These are phyloP conservation scores for Pythium biforme DNA, from an alignment of 352 stramenopile genomes.

Conservation along the genomic window DNA sequence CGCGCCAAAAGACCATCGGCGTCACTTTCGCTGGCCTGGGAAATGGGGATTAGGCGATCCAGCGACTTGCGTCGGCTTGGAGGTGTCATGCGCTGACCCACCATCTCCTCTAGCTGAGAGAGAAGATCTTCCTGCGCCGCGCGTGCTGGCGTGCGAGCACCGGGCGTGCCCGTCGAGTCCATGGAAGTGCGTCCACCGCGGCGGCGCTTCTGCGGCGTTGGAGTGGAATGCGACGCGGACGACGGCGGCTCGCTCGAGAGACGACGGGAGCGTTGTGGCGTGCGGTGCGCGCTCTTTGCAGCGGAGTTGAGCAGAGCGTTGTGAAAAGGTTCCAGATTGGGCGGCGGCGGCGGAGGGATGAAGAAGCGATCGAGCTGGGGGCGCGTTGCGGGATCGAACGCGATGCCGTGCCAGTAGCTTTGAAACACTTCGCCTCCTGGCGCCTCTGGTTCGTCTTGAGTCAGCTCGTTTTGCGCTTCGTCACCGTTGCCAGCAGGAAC, in stretches of 20 bases:
- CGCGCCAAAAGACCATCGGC: conserved; percentile 11
- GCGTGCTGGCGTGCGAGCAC: conserved; percentile 2
- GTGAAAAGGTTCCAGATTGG: not conserved
- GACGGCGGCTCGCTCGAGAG: not conserved
- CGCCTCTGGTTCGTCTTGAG: not conserved
- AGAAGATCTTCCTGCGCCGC: conserved; percentile 12
- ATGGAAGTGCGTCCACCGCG: conserved; percentile 1
- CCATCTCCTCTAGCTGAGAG: conserved; percentile 21
- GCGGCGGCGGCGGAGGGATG: conserved; percentile 1
- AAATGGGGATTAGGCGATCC: conserved; percentile 15
- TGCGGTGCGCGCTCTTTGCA: not conserved
- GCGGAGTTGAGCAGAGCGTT: not conserved
- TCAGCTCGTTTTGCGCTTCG: not conserved
- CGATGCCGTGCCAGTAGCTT: conserved; percentile 15
- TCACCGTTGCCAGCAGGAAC: not conserved
- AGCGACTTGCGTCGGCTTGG: conserved; percentile 21
- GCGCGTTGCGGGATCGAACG: not conserved
- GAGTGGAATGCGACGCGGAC: not conserved
- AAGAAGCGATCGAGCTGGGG: conserved; percentile 20
- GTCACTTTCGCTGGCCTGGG: conserved; percentile 11
- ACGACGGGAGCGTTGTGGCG: conserved; percentile 13
- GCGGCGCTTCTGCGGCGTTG: conserved; percentile 13
- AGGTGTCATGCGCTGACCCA: conserved; percentile 21
- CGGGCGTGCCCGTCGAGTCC: conserved; percentile 10
- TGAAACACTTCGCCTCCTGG: conserved; percentile 11